phyloP scores from a whole-genome alignment of 2,329 filamentous ascomycete species.

The Neofusicoccum parvum region DNA sequence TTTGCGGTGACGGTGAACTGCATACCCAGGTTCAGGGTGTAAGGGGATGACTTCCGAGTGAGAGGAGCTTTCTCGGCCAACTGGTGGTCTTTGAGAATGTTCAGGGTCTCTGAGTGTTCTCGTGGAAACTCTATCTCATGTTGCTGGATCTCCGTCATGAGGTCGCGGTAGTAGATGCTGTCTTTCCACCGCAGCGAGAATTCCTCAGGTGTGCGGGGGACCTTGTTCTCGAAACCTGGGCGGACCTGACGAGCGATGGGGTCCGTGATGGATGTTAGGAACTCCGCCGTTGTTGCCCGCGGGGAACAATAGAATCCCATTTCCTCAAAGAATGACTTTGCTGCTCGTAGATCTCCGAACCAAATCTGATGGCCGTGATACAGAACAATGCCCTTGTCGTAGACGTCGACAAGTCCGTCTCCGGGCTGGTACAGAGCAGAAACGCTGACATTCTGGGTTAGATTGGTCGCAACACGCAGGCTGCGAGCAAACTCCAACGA shows the following conservation, averaged over 20 bases:
- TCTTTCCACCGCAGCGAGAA: conserved; percentile 57
- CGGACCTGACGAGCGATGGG: conserved; percentile 45
- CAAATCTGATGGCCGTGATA: conserved; percentile 80
- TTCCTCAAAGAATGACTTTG: conserved; percentile 66
- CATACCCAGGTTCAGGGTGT: conserved; percentile 57
- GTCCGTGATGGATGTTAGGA: conserved; percentile 71
- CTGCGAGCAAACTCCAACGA: conserved; percentile 61
- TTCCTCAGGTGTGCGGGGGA: conserved; percentile 52
- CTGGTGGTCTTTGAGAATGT: conserved; percentile 50
- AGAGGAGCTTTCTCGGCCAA: conserved; percentile 47
- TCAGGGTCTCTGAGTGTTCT: conserved; percentile 46
- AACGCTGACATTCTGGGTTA: conserved; percentile 53
- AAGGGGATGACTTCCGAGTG: conserved; percentile 63
- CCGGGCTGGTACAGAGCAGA: conserved; percentile 61
- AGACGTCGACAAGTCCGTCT: conserved; percentile 59
- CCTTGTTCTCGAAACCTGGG: conserved; percentile 46
- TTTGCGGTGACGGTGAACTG: conserved; percentile 37
- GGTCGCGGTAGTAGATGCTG: conserved; percentile 44
- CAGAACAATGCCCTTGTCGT: conserved; percentile 74
- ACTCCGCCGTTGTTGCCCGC: conserved; percentile 72
- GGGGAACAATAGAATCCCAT: conserved; percentile 70
- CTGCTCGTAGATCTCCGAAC: conserved; percentile 64
- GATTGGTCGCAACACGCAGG: conserved; percentile 53
- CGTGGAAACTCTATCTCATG: conserved; percentile 52
- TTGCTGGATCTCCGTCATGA: conserved; percentile 52